Base-by-base conservation (phyloP, 768 basidiomycete species). In the Russula emetica region DNA sequence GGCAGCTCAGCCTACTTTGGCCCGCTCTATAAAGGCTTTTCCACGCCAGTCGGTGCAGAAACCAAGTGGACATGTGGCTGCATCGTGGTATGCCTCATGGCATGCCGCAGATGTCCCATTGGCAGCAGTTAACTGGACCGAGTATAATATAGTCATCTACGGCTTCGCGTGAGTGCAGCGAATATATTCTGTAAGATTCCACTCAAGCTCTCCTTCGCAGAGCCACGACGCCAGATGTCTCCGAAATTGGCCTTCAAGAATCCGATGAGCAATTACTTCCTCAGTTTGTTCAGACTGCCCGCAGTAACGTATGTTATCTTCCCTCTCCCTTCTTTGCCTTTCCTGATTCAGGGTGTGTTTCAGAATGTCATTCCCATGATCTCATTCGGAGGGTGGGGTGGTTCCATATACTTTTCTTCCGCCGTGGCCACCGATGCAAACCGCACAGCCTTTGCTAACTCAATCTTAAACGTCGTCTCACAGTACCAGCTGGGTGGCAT, bases 71-170 rank as follows among this genome's bases (percentile, higher is more conserved):
- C 16, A n/a, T 13, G 20, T 85, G 20, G 78, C 82, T 4, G 74
- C 81, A 36, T 79, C 80, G 2, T 86, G 83, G 83, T 84, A 80
- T 67, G 76, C 85, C 20, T 78, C 77, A n/a, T 85, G 82, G 82
- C 74, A 79, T 58, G 74, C 73, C 7, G 59, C 66, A 28, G 67
- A 76, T 55, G 75, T 79, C 66, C 71, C 82, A 14, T 76, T 82
- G 4, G 69, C 69, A 45, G 71, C 75, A 14, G 76, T 86, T 61
- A 77, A 80, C 26, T 86, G 84, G 85, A 63, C 72, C 34, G 83
- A 83, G 69, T 85, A 84, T 68, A 81, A 75, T 51, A 72, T 81
- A 52, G 69, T 86, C 73, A 80, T 77, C 32, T 87, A 85, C 72
- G 79, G 85, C 49, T 86, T 87, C 66, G 85, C 79, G 85, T 86